These are phyloP conservation scores for Mucor piriformis DNA, from an alignment of 371 early-diverging fungal genomes.

Conservation along the genomic window DNA sequence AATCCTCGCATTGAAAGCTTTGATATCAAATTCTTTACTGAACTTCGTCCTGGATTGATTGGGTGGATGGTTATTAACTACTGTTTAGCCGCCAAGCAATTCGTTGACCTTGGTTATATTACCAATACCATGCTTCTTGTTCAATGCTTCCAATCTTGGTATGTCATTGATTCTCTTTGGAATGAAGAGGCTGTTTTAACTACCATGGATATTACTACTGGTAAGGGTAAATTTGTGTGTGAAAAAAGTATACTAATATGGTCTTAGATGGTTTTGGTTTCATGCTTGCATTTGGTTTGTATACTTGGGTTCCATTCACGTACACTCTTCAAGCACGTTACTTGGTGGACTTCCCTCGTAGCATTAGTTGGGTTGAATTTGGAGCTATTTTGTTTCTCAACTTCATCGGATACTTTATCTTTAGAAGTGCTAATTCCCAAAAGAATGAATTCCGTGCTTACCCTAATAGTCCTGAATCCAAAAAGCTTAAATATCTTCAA, in stretches of 20 bases:
- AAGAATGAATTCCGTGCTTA: conserved; percentile 89
- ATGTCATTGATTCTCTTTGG: conserved; percentile 87
- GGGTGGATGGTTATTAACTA: conserved; percentile 82
- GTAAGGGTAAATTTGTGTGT: conserved; percentile 12
- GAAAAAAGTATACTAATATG: background rate
- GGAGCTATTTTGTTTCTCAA: conserved; percentile 62
- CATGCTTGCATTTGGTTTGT: conserved; percentile 90
- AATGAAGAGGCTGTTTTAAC: conserved; percentile 84
- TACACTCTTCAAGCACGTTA: conserved; percentile 92
- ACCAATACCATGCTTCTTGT: conserved; percentile 82
- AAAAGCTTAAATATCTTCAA: conserved; percentile 81
- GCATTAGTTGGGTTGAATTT: conserved; percentile 53
- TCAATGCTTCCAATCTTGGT: conserved; percentile 74
- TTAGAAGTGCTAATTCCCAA: conserved; percentile 88
- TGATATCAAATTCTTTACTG: conserved; percentile 92
- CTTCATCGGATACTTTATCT: conserved; percentile 79
- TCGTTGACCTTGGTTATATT: conserved; percentile 61
- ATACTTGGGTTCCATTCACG: conserved; percentile 92
- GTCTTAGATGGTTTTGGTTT: conserved; percentile 89
- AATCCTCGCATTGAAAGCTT: conserved; percentile 87
- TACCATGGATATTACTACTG: conserved; percentile 91
- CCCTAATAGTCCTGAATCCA: conserved; percentile 67
- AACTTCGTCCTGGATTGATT: conserved; percentile 90
- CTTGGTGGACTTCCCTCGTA: conserved; percentile 70
- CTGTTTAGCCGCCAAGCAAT: conserved; percentile 82